phyloP scores from a whole-genome alignment of 2,329 filamentous ascomycete species.

The Penicillium frequentans region DNA sequence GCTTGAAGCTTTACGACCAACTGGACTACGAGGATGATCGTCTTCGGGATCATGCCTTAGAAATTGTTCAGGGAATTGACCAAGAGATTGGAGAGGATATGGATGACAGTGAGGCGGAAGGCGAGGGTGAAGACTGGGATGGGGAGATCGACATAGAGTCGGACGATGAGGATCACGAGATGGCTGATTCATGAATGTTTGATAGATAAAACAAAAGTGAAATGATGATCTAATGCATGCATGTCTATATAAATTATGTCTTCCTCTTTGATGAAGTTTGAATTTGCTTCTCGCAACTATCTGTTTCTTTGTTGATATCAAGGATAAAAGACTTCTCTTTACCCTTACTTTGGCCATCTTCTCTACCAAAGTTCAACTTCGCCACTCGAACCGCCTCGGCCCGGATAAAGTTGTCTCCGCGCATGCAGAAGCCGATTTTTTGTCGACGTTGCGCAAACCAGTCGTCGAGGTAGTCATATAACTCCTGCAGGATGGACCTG shows the following conservation, averaged over 20 bases:
- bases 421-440: constrained; percentile 28
- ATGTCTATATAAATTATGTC: constrained; percentile 26
- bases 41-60: constrained; percentile 45
- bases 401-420: constrained; percentile 34
- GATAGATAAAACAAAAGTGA: constrained; percentile 10
- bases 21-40: constrained; percentile 69
- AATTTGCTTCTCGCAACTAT: background rate
- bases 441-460: constrained; percentile 23
- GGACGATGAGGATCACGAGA: constrained; percentile 50
- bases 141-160: constrained; percentile 57
- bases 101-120: constrained; percentile 53
- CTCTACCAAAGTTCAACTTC: constrained; percentile 6
- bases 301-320: constrained; percentile 33
- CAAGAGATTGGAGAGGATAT: constrained; percentile 63
- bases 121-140: constrained; percentile 50
- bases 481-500: constrained; percentile 39
- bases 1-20: constrained; percentile 72
- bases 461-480: constrained; percentile 32
- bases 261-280: background rate
- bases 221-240: constrained; percentile 20
- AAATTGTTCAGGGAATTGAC: constrained; percentile 55
- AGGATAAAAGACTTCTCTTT: constrained; percentile 11
- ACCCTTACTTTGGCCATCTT: background rate
- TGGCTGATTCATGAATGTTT: constrained; percentile 49
- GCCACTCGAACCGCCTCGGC: constrained; percentile 23